A percentile compares a stretch with the other conserved stretches of the same genome.
These are phyloP conservation scores for Phytophthora litchii DNA, from an alignment of 352 stramenopile genomes.

Conservation along the genomic window DNA sequence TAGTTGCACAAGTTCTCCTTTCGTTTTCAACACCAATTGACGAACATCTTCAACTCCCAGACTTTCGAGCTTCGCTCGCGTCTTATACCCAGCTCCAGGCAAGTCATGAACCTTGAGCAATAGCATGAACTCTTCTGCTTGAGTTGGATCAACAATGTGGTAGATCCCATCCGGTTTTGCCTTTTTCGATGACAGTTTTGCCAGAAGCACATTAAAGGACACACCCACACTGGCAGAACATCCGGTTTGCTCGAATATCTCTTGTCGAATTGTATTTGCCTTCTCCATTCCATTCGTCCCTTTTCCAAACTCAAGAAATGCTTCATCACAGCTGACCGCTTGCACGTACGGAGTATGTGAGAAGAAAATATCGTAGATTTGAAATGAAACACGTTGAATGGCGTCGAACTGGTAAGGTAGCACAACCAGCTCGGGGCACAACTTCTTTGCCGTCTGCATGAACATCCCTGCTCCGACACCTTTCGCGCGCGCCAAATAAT, in stretches of 20 bases:
- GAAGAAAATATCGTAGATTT: slow-evolving; percentile 94
- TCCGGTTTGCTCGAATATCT: slow-evolving; percentile 79
- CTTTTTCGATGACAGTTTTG: slow-evolving; percentile 93
- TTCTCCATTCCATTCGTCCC: slow-evolving; percentile 71
- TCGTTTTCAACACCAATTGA: slow-evolving; percentile 62
- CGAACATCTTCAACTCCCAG: slow-evolving; percentile 65
- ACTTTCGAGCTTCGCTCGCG: slow-evolving; percentile 69
- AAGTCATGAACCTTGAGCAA: slow-evolving; percentile 74
- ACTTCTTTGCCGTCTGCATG: slow-evolving; percentile 89
- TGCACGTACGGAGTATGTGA: slow-evolving; percentile 89
- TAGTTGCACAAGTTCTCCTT: slow-evolving; percentile 53
- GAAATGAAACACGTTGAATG: slow-evolving; percentile 90
- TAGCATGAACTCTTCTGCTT: slow-evolving; percentile 70
- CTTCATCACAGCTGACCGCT: slow-evolving; percentile 96
- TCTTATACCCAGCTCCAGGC: slow-evolving; percentile 79
- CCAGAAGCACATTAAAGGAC: slow-evolving; percentile 93
- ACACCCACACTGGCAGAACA: slow-evolving; percentile 95
- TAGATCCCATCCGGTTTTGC: slow-evolving; percentile 93
- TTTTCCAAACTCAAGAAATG: slow-evolving; percentile 89
- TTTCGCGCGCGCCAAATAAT: slow-evolving; percentile 93
- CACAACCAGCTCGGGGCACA: slow-evolving; percentile 93
- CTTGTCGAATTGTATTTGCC: slow-evolving; percentile 63
- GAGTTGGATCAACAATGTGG: slow-evolving; percentile 46
- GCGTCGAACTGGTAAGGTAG: slow-evolving; percentile 94
- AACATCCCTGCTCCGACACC: slow-evolving; percentile 95